Evolutionary conservation across 805 yeast species (phyloP).

Genomic region (Lipomyces lipofer): DNA sequence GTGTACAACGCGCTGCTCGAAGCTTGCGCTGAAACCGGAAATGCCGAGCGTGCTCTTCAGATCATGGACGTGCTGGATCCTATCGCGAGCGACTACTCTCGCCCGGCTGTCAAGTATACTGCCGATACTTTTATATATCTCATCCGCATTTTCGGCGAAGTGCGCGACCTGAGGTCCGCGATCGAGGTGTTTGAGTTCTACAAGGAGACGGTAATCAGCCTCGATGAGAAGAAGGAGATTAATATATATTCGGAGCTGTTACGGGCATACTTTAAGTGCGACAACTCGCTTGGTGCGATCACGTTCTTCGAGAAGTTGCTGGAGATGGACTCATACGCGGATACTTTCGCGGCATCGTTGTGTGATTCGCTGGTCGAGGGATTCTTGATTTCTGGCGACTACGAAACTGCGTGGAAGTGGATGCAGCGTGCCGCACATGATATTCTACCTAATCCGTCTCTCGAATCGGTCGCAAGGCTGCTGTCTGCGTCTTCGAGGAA

Average conservation of each 20-base stretch:
- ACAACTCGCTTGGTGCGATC: slow-evolving; percentile 34
- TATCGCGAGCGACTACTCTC: neutral
- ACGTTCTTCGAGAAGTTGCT: slow-evolving; percentile 35
- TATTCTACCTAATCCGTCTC: slow-evolving; percentile 6
- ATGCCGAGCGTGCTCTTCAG: slow-evolving; percentile 7
- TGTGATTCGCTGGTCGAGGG: slow-evolving; percentile 33
- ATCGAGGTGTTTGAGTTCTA: slow-evolving; percentile 30
- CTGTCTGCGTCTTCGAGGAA: slow-evolving; percentile 31
- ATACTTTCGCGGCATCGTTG: slow-evolving; percentile 15
- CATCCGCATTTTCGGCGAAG: slow-evolving; percentile 32
- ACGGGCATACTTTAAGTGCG: slow-evolving; percentile 34
- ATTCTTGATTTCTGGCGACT: slow-evolving; percentile 32
- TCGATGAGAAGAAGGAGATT: slow-evolving; percentile 14
- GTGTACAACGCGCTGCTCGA: slow-evolving; percentile 32
- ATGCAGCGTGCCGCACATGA: slow-evolving; percentile 32
- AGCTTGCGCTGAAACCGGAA: slow-evolving; percentile 23
- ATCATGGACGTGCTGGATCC: slow-evolving; percentile 11
- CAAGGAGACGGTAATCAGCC: slow-evolving; percentile 17
- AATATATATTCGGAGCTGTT: slow-evolving; percentile 36
- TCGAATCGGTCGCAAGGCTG: slow-evolving; percentile 24
- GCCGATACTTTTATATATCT: slow-evolving; percentile 31
- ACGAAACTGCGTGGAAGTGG: slow-evolving; percentile 38
- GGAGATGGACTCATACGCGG: slow-evolving; percentile 11
- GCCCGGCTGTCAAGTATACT: slow-evolving; percentile 7
- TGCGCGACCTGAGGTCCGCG: slow-evolving; percentile 29